These are phyloP conservation scores for Wickerhamomyces strasburgensis DNA, from an alignment of 805 yeast species.

Conservation along the genomic window DNA sequence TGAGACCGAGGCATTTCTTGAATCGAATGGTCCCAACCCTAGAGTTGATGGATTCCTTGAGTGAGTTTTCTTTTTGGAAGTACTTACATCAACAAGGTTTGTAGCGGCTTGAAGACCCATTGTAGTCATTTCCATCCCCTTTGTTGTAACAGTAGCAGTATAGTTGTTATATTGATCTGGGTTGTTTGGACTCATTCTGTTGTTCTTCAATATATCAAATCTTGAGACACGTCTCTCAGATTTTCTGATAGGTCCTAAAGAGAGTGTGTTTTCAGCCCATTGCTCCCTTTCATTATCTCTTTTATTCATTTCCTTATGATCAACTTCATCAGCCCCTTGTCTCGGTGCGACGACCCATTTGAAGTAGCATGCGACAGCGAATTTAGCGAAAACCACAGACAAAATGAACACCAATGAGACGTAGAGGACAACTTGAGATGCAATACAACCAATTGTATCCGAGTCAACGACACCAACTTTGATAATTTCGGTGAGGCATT, in stretches of 20 bases:
- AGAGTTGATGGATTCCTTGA: constrained; percentile 12
- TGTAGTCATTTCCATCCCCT: constrained; percentile 38
- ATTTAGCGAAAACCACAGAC: constrained; percentile 72
- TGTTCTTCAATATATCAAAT: constrained; percentile 32
- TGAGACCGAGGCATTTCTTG: constrained; percentile 23
- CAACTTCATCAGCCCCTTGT: constrained; percentile 73
- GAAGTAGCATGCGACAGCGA: constrained; percentile 82
- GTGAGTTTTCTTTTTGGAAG: constrained; percentile 9
- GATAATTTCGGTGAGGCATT: constrained; percentile 78
- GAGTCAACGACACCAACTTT: constrained; percentile 89
- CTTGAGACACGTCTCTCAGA: constrained; percentile 29
- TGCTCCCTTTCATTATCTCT: constrained; percentile 69
- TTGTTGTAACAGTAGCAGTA: constrained; percentile 10
- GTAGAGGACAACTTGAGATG: constrained; percentile 77
- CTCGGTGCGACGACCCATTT: constrained; percentile 73
- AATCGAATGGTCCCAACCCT: constrained; percentile 17
- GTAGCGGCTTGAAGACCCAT: constrained; percentile 61
- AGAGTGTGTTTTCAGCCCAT: constrained; percentile 70
- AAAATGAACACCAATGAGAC: constrained; percentile 81
- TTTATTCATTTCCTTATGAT: constrained; percentile 53
- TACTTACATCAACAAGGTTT: constrained; percentile 6
- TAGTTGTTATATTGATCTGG: constrained; percentile 14
- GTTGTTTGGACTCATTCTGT: constrained; percentile 28
- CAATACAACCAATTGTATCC: constrained; percentile 89
- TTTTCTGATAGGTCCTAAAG: constrained; percentile 41